These are phyloP conservation scores for Colletotrichum sp. DNA, from an alignment of 2,329 filamentous ascomycete genomes.

Conservation along the genomic window DNA sequence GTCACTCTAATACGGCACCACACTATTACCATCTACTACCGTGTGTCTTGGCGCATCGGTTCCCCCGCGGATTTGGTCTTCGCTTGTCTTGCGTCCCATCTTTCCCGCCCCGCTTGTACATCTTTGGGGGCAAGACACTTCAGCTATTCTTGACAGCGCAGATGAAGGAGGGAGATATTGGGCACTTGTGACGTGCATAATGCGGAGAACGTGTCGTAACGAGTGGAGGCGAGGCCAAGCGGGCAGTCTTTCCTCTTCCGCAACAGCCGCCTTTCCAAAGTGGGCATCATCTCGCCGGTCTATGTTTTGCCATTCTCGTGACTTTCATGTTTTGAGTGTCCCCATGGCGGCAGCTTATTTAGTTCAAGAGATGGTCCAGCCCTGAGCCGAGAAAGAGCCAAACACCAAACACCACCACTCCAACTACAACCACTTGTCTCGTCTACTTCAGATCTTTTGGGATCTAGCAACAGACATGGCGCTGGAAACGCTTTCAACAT, in stretches of 20 bases:
- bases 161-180: neutral
- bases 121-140: neutral
- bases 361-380: neutral
- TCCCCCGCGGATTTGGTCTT: neutral
- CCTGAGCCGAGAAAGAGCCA: neutral
- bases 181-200: neutral
- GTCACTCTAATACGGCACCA: neutral
- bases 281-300: neutral
- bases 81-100: neutral
- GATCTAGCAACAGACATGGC: neutral
- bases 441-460: neutral
- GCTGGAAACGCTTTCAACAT: neutral
- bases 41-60: neutral
- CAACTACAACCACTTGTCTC: neutral
- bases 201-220: conserved; percentile 5
- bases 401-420: neutral
- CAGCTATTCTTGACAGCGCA: neutral
- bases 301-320: neutral
- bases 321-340: neutral
- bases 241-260: conserved; percentile 1
- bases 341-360: neutral
- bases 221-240: neutral
- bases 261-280: neutral
- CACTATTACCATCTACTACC: neutral
- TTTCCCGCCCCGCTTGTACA: neutral